These are phyloP conservation scores for Coemansia guatemalensis DNA, from an alignment of 192 early-diverging fungal species.

Conservation along the genomic window DNA sequence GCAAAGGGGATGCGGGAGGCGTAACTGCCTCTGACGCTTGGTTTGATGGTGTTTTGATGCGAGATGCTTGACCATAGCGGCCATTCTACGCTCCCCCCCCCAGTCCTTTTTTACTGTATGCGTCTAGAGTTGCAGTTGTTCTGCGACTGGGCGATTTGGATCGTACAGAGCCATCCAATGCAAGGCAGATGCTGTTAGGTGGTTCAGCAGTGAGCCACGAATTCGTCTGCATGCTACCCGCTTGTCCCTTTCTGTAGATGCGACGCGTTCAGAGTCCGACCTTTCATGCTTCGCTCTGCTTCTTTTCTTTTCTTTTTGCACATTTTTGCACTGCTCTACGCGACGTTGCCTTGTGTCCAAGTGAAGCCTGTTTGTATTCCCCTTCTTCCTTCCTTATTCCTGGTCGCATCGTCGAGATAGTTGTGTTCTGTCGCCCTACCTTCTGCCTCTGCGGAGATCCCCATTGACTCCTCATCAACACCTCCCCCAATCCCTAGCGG, in stretches of 20 bases:
- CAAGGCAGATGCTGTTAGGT: background rate
- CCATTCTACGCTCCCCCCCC: background rate
- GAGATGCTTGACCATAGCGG: background rate
- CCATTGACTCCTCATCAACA: background rate
- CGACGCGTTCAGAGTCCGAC: background rate
- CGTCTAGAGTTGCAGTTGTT: background rate
- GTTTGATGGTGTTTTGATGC: background rate
- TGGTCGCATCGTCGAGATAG: no score
- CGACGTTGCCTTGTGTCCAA: background rate
- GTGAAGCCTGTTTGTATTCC: background rate
- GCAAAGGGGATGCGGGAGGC: background rate
- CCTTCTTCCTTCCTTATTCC: no score
- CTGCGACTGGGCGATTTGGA: background rate
- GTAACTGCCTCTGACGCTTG: background rate
- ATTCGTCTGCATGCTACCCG: slow-evolving; percentile 3
- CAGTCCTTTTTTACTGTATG: background rate
- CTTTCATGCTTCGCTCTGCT: background rate
- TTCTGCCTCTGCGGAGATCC: background rate
- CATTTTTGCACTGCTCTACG: background rate
- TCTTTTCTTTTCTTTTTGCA: background rate
- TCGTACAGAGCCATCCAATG: background rate
- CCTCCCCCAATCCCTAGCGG: background rate
- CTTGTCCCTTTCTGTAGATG: background rate
- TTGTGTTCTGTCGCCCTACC: background rate
- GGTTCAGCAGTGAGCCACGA: background rate